Evolutionary conservation across 2,329 filamentous ascomycete species (phyloP).

Genomic region (Alternaria arbusti): DNA sequence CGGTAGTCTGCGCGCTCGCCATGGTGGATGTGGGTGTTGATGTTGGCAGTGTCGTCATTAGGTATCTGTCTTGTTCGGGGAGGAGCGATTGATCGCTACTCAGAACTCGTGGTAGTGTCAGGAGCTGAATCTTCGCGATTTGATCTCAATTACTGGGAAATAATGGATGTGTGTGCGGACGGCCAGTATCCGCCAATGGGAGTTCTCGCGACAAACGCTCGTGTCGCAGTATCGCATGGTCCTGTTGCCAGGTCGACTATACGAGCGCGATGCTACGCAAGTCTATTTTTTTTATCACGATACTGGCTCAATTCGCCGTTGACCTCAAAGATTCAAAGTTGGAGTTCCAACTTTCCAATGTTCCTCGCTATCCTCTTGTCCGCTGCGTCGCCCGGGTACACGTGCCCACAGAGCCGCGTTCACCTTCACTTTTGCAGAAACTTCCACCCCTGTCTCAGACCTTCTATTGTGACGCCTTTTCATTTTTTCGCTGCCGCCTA

Average conservation of each 20-base stretch:
- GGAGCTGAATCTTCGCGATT: neutral
- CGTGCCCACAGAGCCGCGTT: neutral
- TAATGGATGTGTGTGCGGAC: neutral
- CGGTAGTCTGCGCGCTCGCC: neutral
- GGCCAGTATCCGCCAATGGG: neutral
- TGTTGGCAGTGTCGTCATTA: neutral
- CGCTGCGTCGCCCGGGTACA: neutral
- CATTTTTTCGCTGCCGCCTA: neutral
- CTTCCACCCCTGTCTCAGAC: neutral
- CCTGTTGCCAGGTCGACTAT: neutral
- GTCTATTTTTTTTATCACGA: neutral
- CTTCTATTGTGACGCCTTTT: neutral
- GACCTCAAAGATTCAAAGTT: neutral
- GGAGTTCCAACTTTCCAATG: neutral
- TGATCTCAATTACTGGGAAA: neutral
- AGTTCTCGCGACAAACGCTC: neutral
- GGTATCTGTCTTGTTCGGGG: neutral
- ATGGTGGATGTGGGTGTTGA: neutral
- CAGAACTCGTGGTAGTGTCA: neutral
- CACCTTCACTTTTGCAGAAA: slow-evolving; percentile 1
- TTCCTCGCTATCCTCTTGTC: neutral
- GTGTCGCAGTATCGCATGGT: neutral
- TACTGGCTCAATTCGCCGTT: neutral
- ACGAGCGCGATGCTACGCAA: neutral
- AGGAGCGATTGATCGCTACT: neutral